phyloP scores from a whole-genome alignment of 495 filamentous ascomycete genomes.

The Schizothecium vesticola region DNA sequence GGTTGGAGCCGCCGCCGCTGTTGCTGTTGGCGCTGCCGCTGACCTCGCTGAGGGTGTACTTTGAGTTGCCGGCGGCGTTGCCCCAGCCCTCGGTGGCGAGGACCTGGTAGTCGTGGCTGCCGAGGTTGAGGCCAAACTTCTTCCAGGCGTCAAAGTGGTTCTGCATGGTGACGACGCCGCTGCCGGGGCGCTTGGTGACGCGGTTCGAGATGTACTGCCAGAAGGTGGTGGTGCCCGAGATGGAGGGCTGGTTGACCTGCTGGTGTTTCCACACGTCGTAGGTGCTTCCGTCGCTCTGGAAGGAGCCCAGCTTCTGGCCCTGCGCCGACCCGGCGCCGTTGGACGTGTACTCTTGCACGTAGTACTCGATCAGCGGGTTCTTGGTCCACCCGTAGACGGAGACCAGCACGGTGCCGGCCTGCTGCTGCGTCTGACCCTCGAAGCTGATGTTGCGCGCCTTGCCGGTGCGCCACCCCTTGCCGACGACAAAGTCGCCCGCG shows the following conservation, averaged over 20 bases:
- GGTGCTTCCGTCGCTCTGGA: conserved; percentile 49
- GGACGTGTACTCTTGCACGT: conserved; percentile 56
- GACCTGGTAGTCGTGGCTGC: conserved; percentile 50
- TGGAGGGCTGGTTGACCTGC: conserved; percentile 51
- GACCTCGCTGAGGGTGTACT: conserved; percentile 17
- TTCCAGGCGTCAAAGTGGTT: conserved; percentile 59
- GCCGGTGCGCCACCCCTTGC: conserved; percentile 54
- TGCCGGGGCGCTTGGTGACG: conserved; percentile 30
- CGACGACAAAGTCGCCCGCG: conserved; percentile 53
- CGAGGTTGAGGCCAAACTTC: conserved; percentile 43
- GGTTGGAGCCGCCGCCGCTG: background rate
- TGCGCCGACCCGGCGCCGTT: conserved; percentile 48
- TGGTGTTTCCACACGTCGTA: conserved; percentile 55
- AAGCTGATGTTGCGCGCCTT: conserved; percentile 37
- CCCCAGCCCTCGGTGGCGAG: conserved; percentile 51
- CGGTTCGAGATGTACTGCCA: conserved; percentile 57
- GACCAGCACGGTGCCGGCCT: conserved; percentile 23
- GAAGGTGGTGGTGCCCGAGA: conserved; percentile 54
- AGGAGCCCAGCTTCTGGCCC: conserved; percentile 42
- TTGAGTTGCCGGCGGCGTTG: conserved; percentile 25
- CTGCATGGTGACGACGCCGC: conserved; percentile 38
- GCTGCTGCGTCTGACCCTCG: conserved; percentile 11
- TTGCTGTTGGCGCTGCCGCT: too few relatives aligned
- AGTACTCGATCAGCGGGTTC: conserved; percentile 59
- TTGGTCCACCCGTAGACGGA: conserved; percentile 57